Evolutionary conservation across 2,329 filamentous ascomycete genomes (phyloP).

Genomic region (Aspergillus sp.): DNA sequence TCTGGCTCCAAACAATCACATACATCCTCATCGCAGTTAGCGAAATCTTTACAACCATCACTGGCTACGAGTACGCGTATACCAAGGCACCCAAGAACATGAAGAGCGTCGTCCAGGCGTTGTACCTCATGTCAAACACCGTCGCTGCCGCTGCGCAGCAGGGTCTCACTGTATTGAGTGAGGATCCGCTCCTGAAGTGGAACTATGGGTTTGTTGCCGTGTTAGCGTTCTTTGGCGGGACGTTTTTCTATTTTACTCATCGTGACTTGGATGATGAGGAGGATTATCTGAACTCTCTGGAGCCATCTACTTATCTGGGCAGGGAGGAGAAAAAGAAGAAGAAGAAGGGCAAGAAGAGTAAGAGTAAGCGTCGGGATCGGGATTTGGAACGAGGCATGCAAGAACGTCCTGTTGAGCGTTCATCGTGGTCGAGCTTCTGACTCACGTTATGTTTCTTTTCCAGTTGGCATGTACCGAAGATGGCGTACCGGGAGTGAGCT

Average conservation of each 20-base stretch:
- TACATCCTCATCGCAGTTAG: constrained; percentile 56
- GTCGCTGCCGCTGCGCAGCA: constrained; percentile 68
- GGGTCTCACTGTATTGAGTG: constrained; percentile 62
- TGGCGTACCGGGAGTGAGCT: neutral
- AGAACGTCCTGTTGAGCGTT: no score
- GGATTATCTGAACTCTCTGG: constrained; percentile 61
- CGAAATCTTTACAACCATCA: constrained; percentile 59
- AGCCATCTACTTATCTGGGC: constrained; percentile 23
- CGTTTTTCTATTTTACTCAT: constrained; percentile 68
- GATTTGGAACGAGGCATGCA: neutral
- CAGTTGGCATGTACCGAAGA: neutral
- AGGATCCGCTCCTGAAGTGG: constrained; percentile 68
- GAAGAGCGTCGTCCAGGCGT: constrained; percentile 63
- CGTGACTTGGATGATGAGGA: constrained; percentile 64
- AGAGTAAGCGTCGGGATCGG: neutral
- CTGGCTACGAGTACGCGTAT: constrained; percentile 71
- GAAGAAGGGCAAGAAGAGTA: neutral
- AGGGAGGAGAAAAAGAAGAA: neutral
- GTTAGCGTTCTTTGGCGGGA: constrained; percentile 62
- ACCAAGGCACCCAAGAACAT: constrained; percentile 76
- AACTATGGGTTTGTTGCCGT: constrained; percentile 68
- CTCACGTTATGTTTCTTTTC: neutral
- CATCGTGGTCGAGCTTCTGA: neutral
- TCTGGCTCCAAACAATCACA: constrained; percentile 54
- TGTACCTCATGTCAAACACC: constrained; percentile 69